Conservation (phyloP, 495 filamentous ascomycete genomes). For the Trichoderma virens region DNA sequence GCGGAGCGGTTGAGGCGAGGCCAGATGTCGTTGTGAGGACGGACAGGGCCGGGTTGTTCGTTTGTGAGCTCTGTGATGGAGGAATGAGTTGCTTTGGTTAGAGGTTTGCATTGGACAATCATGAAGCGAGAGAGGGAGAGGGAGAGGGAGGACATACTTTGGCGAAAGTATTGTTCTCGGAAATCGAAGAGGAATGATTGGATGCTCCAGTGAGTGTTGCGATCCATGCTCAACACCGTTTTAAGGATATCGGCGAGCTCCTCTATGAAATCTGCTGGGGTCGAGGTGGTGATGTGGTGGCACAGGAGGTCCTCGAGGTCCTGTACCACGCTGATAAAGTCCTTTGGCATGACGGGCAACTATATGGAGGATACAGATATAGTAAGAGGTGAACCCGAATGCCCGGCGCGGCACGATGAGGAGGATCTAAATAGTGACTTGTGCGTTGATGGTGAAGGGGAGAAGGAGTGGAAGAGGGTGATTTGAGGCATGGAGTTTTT, state of each 20-base stretch:
- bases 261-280: neutral
- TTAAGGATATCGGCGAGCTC: neutral
- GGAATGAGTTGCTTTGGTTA: too few relatives aligned
- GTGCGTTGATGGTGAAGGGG: neutral
- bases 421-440: neutral
- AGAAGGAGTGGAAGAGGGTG: neutral
- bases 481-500: neutral
- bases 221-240: neutral
- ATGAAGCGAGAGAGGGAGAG: neutral
- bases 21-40: neutral
- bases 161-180: neutral
- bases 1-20: neutral
- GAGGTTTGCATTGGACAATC: too few relatives aligned
- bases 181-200: neutral
- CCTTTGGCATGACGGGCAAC: neutral
- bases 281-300: neutral
- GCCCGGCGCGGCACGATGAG: neutral
- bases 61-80: neutral
- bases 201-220: neutral
- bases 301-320: slow-evolving; percentile 2
- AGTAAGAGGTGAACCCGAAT: neutral
- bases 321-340: neutral
- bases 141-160: neutral
- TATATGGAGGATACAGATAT: neutral
- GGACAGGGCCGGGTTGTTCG: neutral